These are phyloP conservation scores for Dothistroma pini DNA, from an alignment of 2,329 filamentous ascomycete genomes.

Conservation along the genomic window DNA sequence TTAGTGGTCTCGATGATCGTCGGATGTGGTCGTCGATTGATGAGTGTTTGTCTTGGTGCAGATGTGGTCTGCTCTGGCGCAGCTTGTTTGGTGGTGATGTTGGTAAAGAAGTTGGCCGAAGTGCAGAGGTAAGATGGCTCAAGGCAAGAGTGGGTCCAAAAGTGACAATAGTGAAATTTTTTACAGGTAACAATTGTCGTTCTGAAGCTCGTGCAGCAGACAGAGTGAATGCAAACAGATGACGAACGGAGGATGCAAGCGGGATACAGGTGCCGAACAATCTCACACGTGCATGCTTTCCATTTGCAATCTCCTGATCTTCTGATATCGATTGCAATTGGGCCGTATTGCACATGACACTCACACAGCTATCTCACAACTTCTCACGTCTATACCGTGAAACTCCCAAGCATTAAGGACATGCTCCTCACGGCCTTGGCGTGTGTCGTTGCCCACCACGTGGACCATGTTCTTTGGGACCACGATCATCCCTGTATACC, in stretches of 20 bases:
- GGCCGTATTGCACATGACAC: not conserved
- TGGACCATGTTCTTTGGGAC: not conserved
- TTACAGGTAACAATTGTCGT: not conserved
- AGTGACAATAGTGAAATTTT: not conserved
- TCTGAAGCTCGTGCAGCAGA: not conserved
- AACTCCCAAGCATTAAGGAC: not conserved
- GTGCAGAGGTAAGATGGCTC: not conserved
- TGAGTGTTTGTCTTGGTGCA: not conserved
- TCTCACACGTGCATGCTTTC: not conserved
- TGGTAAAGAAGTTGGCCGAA: not conserved
- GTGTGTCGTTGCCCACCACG: slow-evolving; percentile 1
- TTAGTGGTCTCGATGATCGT: not conserved
- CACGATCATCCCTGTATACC: slow-evolving; percentile 2
- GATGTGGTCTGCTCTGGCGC: not conserved
- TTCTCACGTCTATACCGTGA: slow-evolving; percentile 8
- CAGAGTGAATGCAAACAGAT: slow-evolving; percentile 11
- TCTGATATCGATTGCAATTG: not conserved
- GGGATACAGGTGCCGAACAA: slow-evolving; percentile 4
- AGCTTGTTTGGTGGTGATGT: not conserved
- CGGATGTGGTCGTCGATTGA: not conserved
- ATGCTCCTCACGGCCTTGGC: slow-evolving; percentile 14
- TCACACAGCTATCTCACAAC: not conserved
- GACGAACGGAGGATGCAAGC: not conserved
- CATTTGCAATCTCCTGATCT: not conserved
- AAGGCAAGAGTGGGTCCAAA: not conserved